These are phyloP conservation scores for Jackrogersella minutella DNA, from an alignment of 495 filamentous ascomycete species.

Conservation along the genomic window DNA sequence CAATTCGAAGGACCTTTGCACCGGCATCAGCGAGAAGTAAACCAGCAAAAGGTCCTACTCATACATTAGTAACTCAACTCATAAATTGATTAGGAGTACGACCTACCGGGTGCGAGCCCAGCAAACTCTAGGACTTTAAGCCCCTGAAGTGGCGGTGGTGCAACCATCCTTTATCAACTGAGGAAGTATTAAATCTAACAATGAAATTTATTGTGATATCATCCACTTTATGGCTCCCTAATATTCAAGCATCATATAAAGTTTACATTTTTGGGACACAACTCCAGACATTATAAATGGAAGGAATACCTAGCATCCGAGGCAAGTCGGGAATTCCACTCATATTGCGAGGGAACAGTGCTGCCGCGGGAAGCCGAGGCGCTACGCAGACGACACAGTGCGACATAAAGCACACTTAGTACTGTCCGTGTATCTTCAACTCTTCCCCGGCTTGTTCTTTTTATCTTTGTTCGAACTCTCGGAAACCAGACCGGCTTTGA, in stretches of 20 bases:
- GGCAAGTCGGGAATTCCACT: neutral
- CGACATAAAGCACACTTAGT: slow-evolving; percentile 2
- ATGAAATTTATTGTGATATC: neutral
- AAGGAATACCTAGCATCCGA: neutral
- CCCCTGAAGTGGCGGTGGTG: slow-evolving; percentile 71
- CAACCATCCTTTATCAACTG: slow-evolving; percentile 50
- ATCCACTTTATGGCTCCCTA: neutral
- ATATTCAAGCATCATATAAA: neutral
- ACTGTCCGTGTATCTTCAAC: slow-evolving; percentile 30
- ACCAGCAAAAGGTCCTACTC: slow-evolving; percentile 82
- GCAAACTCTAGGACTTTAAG: slow-evolving; percentile 89
- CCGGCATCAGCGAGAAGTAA: slow-evolving; percentile 90
- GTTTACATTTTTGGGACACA: neutral
- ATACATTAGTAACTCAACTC: slow-evolving; percentile 9
- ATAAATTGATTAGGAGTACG: neutral
- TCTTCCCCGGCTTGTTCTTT: slow-evolving; percentile 56
- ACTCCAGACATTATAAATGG: neutral
- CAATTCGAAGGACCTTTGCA: slow-evolving; percentile 86
- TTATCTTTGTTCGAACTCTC: slow-evolving; percentile 69
- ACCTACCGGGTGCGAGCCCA: slow-evolving; percentile 82
- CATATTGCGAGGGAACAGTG: neutral
- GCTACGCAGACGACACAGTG: slow-evolving; percentile 15
- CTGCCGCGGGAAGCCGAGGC: slow-evolving; percentile 37
- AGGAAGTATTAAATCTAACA: neutral
- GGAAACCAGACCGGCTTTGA: slow-evolving; percentile 74